Conservation (phyloP, 345 rosid species). For the Dimocarpus longan region DNA sequence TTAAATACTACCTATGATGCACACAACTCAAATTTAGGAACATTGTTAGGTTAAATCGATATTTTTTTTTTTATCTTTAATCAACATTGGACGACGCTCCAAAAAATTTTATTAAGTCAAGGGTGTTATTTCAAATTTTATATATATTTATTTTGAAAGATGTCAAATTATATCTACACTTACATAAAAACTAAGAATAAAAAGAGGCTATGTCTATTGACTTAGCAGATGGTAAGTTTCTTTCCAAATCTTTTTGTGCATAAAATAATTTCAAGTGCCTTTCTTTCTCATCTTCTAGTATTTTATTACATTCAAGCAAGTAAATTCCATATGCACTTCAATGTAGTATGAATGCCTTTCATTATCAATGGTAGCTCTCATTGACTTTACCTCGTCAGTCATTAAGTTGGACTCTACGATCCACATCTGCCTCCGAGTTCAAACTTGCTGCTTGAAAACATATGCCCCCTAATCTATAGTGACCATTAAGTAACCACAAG, state of each 20-base stretch:
- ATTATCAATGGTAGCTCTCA: conserved; percentile 14
- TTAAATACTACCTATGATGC: too few relatives aligned
- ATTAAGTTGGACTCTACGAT: conserved; percentile 6
- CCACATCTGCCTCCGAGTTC: background rate
- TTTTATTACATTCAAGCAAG: background rate
- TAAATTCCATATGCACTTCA: background rate
- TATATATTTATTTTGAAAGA: too few relatives aligned
- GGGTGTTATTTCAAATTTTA: too few relatives aligned
- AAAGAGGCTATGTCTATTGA: background rate
- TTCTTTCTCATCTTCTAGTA: background rate
- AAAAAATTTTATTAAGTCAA: too few relatives aligned
- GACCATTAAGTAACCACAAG: background rate
- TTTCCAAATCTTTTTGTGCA: background rate
- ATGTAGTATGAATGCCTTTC: too few relatives aligned
- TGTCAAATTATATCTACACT: too few relatives aligned
- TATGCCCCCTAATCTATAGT: background rate
- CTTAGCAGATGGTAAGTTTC: background rate
- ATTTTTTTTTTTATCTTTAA: too few relatives aligned
- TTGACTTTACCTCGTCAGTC: conserved; percentile 22
- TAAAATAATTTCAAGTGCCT: background rate
- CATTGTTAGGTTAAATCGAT: too few relatives aligned
- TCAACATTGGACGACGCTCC: too few relatives aligned
- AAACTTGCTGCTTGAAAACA: conserved; percentile 9
- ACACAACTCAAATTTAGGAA: too few relatives aligned
- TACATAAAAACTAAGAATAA: background rate